These are phyloP conservation scores for Colletotrichum liaoningense DNA, from an alignment of 2,329 filamentous ascomycete genomes.

Conservation along the genomic window DNA sequence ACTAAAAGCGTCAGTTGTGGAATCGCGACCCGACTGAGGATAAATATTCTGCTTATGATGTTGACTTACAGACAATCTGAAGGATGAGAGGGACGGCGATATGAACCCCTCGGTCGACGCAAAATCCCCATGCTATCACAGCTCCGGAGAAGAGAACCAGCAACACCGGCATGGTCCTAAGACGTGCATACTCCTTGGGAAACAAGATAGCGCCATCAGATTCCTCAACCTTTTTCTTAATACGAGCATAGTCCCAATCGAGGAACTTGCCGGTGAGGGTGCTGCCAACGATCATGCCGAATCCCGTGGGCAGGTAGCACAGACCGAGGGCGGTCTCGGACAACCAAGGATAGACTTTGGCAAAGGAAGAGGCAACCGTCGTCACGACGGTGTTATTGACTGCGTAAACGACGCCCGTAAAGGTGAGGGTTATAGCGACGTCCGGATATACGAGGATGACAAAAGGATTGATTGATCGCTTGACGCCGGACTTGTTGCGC, in stretches of 20 bases:
- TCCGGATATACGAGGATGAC: conserved; percentile 45
- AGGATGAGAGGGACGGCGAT: conserved; percentile 41
- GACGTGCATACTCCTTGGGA: conserved; percentile 42
- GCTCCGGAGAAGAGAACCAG: conserved; percentile 39
- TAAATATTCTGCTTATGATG: neutral
- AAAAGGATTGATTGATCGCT: conserved; percentile 43
- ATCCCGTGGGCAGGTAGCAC: conserved; percentile 45
- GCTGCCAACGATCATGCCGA: conserved; percentile 45
- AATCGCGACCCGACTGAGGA: neutral
- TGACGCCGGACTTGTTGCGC: neutral
- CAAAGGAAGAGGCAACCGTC: conserved; percentile 47
- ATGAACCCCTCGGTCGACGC: conserved; percentile 38
- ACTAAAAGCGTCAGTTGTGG: conserved; percentile 31
- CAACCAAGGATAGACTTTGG: conserved; percentile 37
- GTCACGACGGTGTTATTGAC: conserved; percentile 49
- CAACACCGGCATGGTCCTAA: conserved; percentile 41
- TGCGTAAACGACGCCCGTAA: conserved; percentile 47
- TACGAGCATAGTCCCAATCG: conserved; percentile 43
- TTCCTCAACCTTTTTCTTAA: conserved; percentile 34
- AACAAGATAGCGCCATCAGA: conserved; percentile 30
- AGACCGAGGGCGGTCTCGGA: conserved; percentile 46
- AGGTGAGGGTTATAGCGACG: conserved; percentile 43
- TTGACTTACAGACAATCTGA: conserved; percentile 40
- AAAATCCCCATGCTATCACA: conserved; percentile 44
- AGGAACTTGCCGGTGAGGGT: conserved; percentile 43